These are phyloP conservation scores for Macrocybe gigantea DNA, from an alignment of 768 basidiomycete genomes.

Conservation along the genomic window DNA sequence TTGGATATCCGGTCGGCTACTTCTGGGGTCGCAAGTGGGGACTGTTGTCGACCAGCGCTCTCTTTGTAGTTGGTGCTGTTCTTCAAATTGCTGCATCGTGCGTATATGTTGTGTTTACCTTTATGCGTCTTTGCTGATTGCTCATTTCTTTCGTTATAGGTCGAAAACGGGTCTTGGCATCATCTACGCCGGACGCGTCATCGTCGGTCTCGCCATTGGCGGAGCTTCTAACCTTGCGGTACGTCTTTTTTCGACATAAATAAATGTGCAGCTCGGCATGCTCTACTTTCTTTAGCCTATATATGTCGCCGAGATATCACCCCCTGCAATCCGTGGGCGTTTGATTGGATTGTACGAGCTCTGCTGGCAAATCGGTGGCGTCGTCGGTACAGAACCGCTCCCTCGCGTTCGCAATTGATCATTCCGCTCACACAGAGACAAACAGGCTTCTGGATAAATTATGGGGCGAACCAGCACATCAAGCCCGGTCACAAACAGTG, in stretches of 20 bases:
- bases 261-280: not conserved
- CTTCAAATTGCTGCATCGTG: constrained; percentile 28
- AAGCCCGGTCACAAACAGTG: constrained; percentile 24
- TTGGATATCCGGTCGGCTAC: constrained; percentile 32
- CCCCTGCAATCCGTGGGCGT: constrained; percentile 39
- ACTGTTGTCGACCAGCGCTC: constrained; percentile 21
- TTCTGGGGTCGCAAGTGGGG: constrained; percentile 30
- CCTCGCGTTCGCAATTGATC: not conserved
- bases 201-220: constrained; percentile 37
- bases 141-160: constrained; percentile 7
- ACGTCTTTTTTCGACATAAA: constrained; percentile 1
- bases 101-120: constrained; percentile 1
- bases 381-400: constrained; percentile 23
- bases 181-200: constrained; percentile 36
- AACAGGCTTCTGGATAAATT: constrained; percentile 30
- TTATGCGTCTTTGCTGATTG: not conserved
- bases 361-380: constrained; percentile 42
- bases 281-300: constrained; percentile 21
- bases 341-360: constrained; percentile 44
- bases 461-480: constrained; percentile 26
- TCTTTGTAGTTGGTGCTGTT: constrained; percentile 36
- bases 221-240: constrained; percentile 28
- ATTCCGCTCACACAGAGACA: not conserved
- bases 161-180: constrained; percentile 26
- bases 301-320: constrained; percentile 39